Conservation (phyloP, 805 yeast genomes). For the Candida saitoana region DNA sequence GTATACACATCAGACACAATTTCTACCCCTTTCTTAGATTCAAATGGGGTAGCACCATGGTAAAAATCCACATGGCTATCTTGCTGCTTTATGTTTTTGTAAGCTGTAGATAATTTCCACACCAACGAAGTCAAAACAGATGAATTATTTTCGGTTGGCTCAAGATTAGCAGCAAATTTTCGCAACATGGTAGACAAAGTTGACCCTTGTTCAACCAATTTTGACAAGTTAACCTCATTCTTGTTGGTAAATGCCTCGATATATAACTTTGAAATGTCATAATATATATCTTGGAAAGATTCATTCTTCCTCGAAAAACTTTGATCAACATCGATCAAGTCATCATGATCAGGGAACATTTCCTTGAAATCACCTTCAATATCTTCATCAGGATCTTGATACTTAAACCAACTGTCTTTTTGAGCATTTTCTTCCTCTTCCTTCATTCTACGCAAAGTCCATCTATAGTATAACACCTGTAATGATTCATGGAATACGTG, state of each 20-base stretch:
- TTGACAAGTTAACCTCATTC: constrained; percentile 13
- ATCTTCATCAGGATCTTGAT: constrained; percentile 57
- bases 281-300: constrained; percentile 44
- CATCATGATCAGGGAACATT: constrained; percentile 88
- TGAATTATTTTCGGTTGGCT: constrained; percentile 14
- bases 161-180: constrained; percentile 6
- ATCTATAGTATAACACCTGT: constrained; percentile 66
- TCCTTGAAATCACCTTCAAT: constrained; percentile 73
- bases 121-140: constrained; percentile 19
- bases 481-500: constrained; percentile 36
- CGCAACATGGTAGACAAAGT: constrained; percentile 8
- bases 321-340: constrained; percentile 40
- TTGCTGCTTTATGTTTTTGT: constrained; percentile 7
- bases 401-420: constrained; percentile 62
- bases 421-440: constrained; percentile 59
- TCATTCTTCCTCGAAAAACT: constrained; percentile 17
- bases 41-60: constrained; percentile 54
- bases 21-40: constrained; percentile 55
- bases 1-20: constrained; percentile 31
- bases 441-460: constrained; percentile 72
- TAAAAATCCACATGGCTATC: constrained; percentile 50
- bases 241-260: constrained; percentile 35
- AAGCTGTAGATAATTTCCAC: constrained; percentile 15
- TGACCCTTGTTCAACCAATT: constrained; percentile 39
- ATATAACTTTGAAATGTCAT: constrained; percentile 47